These are phyloP conservation scores for Solanum dulcamara DNA, from an alignment of 257 asterid species.

Conservation along the genomic window DNA sequence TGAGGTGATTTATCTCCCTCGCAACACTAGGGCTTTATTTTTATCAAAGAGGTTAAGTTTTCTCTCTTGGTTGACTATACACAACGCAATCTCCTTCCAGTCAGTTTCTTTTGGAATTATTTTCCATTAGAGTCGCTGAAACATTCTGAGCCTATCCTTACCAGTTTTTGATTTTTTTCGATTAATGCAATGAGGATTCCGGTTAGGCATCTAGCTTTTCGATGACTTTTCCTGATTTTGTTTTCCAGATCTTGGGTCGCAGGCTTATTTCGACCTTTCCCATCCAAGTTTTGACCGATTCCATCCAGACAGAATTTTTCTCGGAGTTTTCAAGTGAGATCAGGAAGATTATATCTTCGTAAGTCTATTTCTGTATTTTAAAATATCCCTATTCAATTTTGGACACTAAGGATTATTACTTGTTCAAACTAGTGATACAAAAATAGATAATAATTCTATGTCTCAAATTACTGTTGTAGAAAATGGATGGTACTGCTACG, in stretches of 20 bases:
- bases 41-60: background rate
- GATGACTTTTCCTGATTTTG: background rate
- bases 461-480: background rate
- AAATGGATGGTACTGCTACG: background rate
- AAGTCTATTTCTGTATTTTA: background rate
- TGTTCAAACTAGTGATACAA: background rate
- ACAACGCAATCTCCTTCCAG: background rate
- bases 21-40: background rate
- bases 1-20: background rate
- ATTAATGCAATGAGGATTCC: background rate
- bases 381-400: background rate
- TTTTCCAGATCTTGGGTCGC: background rate
- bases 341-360: background rate
- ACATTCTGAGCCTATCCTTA: background rate
- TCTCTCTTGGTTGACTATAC: background rate
- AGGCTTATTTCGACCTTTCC: background rate
- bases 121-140: background rate
- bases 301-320: background rate
- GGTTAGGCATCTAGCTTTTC: background rate
- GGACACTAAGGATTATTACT: background rate
- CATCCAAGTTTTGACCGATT: background rate
- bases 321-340: background rate
- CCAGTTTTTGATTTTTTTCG: background rate
- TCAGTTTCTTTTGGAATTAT: background rate
- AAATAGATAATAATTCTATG: background rate